Evolutionary conservation across 176 grass and related monocot genomes (phyloP), one percentile per base, ranked within the genome.

Genomic region (Melocanna baccifera): DNA sequence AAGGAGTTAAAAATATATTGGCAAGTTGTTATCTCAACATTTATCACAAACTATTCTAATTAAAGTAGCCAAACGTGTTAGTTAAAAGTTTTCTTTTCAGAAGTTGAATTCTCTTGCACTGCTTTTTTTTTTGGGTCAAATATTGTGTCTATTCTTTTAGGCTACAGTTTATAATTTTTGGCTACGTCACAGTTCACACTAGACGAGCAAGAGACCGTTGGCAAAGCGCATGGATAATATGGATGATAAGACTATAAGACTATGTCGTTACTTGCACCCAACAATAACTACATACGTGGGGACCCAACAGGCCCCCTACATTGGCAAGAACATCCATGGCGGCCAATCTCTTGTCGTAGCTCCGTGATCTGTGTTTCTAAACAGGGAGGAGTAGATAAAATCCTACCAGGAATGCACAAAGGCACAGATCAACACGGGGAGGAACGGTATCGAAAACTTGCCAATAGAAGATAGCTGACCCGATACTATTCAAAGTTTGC

Each of bases 271-370:
- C 77, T 85, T 81, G 62, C 62, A 81, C n/a, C 56, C 77, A 81
- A 43, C 83, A 34, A n/a, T n/a, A n/a, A 46, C 34, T 85, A 71
- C 67, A 10, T 69, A 62, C 40, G 22, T 28, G 48, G 25, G 76
- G 76, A 37, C 71, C 37, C 65, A 43, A 25, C 23, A 46, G 73
- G 66, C 40, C 41, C 64, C 68, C 75, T 67, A 57, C 74, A 61
- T 23, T 58, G 58, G 26, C 87, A 46, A 57, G 87, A 84, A 25
- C 83, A 77, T 81, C 63, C 71, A 89, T 85, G 78, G 77, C 71
- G 72, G 45, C 55, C 45, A 50, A 43, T 18, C 28, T 50, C 26
- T 32, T 37, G 26, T 4, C 36, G 4, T 19, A 13, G 59, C 47
- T 25, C 14, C 45, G 40, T 7, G 46, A 7, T 9, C 47, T 20